Base-by-base conservation (phyloP, 2,329 filamentous ascomycete genomes). In the Orbilia javanica region DNA sequence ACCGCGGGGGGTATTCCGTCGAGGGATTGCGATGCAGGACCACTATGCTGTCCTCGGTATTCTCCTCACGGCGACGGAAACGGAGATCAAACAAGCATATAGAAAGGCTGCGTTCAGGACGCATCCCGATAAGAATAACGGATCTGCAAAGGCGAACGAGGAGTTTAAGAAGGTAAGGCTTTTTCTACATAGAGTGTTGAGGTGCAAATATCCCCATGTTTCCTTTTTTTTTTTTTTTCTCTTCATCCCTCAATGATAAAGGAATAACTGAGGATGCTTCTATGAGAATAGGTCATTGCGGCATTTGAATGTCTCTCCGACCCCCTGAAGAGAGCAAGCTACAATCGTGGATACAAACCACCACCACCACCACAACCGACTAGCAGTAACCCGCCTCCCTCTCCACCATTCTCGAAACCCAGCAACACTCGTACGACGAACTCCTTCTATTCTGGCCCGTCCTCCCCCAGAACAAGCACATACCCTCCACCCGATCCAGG, bases 291-390 rank as follows among this genome's bases (percentile, higher is more conserved):
- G 69, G 48, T 67, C 20, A n/a, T 50, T 25, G 69, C 63, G 8
- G 63, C 70, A 7, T 63, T 68, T 13, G 52, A 63, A 67, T 68
- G 70, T 36, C 70, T 74, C 42, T 62, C 63, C 3, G 70, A 74
- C 13, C 31, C 53, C 11, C 1, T 22, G 11, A 62, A 62, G 29
- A 34, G 42, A 44, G n/a, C 4, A 15, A n/a, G 1, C 8, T 74
- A 74, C n/a, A 52, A 74, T 22, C 13, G 34, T 4, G 34, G 13
- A 63, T 15, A 31, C n/a, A 72, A 42, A 34, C 44, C 48, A 20
- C 1, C 55, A 3, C 10, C 53, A 27, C 25, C 53, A 31, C 10
- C 50, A 25, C 29, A 10, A 13, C 15, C 31, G 18, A 7, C 3
- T 15, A 27, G 42, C 4, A 50, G 46, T 27, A 52, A 11, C 7